A percentile compares a stretch with the other conserved stretches of the same genome.
These are phyloP conservation scores for Trametes elegans DNA, from an alignment of 768 basidiomycete species.

Conservation along the genomic window DNA sequence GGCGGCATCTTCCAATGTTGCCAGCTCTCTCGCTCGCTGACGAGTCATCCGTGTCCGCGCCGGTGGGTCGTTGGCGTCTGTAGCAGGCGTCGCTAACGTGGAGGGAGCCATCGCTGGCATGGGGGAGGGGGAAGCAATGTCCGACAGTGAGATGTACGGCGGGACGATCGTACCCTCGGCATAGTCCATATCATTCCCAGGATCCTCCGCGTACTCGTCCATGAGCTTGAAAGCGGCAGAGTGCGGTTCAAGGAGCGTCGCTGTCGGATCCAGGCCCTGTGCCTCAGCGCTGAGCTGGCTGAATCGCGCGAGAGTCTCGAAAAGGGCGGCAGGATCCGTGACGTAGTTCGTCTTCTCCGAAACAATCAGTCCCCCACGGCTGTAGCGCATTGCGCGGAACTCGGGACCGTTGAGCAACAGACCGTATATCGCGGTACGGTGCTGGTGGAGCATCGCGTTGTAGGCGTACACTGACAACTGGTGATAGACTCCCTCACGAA, in stretches of 20 bases:
- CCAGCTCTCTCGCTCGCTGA: too few species aligned
- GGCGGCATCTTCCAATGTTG: too few species aligned
- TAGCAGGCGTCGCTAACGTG: too few species aligned
- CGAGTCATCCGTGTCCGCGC: too few species aligned
- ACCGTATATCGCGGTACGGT: not conserved
- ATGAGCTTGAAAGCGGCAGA: not conserved
- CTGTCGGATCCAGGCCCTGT: not conserved
- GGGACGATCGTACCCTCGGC: too few species aligned
- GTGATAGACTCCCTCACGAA: not conserved
- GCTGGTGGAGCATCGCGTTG: not conserved
- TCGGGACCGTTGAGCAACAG: not conserved
- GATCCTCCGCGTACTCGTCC: not conserved
- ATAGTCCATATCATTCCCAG: not conserved
- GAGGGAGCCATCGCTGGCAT: too few species aligned
- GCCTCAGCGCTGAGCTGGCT: not conserved
- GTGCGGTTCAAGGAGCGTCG: not conserved
- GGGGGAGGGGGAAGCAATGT: too few species aligned
- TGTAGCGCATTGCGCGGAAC: conserved; percentile 1
- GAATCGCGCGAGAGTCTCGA: not conserved
- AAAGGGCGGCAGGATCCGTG: not conserved
- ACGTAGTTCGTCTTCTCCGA: not conserved
- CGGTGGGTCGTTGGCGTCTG: too few species aligned
- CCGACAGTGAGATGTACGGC: too few species aligned
- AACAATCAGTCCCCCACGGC: not conserved
- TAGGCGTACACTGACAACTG: not conserved